Conservation (phyloP, 768 basidiomycete genomes). For the Rhodotorula graminis region DNA sequence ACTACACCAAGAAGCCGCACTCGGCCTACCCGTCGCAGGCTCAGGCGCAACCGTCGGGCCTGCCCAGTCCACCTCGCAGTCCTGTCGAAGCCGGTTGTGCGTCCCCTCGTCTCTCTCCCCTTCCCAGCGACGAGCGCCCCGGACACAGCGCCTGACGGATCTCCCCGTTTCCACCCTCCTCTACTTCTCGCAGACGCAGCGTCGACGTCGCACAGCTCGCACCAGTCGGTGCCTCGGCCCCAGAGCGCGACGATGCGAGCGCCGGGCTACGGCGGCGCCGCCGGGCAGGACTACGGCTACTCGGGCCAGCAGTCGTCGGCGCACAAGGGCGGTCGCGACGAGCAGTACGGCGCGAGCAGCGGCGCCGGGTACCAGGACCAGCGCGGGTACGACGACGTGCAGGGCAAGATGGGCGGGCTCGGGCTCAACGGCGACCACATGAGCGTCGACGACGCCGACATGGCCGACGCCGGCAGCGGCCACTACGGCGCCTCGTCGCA, state of each 20-base stretch:
- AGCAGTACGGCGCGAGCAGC: not conserved
- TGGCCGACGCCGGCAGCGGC: not conserved
- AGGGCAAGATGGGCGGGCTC: slow-evolving; percentile 34
- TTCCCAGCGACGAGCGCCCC: not conserved
- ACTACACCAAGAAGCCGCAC: slow-evolving; percentile 15
- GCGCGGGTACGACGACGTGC: slow-evolving; percentile 20
- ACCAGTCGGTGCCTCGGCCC: not conserved
- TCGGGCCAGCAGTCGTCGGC: not conserved
- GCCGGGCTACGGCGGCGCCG: not conserved
- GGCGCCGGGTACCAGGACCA: not conserved
- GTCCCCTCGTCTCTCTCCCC: not conserved
- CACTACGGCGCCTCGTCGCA: slow-evolving; percentile 14
- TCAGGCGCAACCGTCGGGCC: slow-evolving; percentile 2
- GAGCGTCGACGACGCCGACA: slow-evolving; percentile 26
- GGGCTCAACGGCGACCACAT: slow-evolving; percentile 28
- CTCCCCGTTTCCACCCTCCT: no score
- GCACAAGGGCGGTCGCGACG: not conserved
- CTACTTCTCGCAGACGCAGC: slow-evolving; percentile 1
- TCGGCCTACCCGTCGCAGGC: not conserved
- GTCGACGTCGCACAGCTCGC: slow-evolving; percentile 10
- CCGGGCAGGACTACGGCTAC: slow-evolving; percentile 7
- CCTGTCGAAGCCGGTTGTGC: slow-evolving; percentile 23
- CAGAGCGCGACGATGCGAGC: slow-evolving; percentile 8
- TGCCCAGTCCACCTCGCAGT: slow-evolving; percentile 36
- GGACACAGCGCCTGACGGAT: not conserved